Conservation (phyloP, 495 filamentous ascomycete species). For the Neurospora sp. region DNA sequence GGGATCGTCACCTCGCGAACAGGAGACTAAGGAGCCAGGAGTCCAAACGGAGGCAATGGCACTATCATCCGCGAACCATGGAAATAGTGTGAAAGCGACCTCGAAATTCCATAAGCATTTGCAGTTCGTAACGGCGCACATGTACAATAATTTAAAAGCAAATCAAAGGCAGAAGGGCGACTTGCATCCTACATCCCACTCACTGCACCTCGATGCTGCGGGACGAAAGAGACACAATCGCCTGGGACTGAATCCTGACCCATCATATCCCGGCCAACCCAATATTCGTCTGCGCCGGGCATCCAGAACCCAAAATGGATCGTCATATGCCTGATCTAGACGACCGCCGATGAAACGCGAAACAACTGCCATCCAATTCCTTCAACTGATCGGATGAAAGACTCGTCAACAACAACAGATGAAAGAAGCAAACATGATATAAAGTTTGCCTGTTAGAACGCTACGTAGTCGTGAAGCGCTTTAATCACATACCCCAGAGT, state of each 20-base stretch:
- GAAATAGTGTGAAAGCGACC: background rate
- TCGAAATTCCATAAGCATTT: background rate
- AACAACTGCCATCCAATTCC: background rate
- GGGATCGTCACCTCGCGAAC: background rate
- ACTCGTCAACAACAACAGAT: background rate
- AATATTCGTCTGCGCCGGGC: background rate
- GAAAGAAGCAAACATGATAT: background rate
- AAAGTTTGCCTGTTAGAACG: background rate
- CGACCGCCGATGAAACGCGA: background rate
- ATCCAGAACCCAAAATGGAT: background rate
- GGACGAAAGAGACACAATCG: background rate
- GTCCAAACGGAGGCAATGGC: background rate
- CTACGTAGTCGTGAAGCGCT: background rate
- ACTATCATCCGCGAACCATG: background rate
- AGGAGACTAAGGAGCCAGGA: background rate
- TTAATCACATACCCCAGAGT: background rate
- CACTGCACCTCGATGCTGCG: background rate
- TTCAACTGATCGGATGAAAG: background rate
- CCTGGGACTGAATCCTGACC: background rate
- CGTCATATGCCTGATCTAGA: background rate
- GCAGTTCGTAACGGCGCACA: background rate
- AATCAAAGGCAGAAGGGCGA: background rate
- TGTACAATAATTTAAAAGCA: background rate
- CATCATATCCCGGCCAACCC: background rate
- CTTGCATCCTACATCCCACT: background rate